A percentile compares a stretch with the other conserved stretches of the same genome.
Evolutionary conservation across 352 stramenopile genomes (phyloP).

Genomic region (Pythium insidiosum): DNA sequence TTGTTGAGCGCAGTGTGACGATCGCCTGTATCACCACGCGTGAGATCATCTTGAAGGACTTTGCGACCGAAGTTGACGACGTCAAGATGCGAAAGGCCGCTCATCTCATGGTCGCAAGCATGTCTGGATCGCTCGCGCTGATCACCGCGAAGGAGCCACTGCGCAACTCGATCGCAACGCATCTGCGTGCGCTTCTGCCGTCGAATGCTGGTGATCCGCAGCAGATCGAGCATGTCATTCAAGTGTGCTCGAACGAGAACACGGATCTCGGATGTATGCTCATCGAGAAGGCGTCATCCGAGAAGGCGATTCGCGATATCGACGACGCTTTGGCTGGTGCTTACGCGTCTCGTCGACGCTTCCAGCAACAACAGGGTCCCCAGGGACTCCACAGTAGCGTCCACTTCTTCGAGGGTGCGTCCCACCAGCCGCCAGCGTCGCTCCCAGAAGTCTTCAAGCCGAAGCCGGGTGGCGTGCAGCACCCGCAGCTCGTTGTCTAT

Average conservation of each 20-base stretch:
- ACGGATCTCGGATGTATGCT: constrained; percentile 98
- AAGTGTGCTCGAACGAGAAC: constrained; percentile 97
- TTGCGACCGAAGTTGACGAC: constrained; percentile 94
- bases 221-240: constrained; percentile 96
- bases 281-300: constrained; percentile 99
- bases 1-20: constrained; percentile 97
- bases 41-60: constrained; percentile 99
- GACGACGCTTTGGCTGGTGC: constrained; percentile 90
- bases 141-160: constrained; percentile 98
- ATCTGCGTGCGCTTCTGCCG: constrained; percentile 91
- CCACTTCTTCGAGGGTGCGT: constrained; percentile 70
- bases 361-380: constrained; percentile 79
- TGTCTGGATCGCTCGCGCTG: constrained; percentile 96
- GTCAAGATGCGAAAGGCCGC: constrained; percentile 97
- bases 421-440: constrained; percentile 54
- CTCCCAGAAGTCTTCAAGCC: constrained; percentile 94
- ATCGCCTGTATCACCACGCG: constrained; percentile 98
- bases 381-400: constrained; percentile 47
- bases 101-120: constrained; percentile 97
- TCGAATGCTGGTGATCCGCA: constrained; percentile 79
- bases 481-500: constrained; percentile 95
- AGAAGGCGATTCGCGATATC: constrained; percentile 98
- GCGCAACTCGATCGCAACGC: constrained; percentile 95
- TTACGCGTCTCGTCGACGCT: constrained; percentile 78
- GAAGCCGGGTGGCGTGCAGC: constrained; percentile 87